Base-by-base conservation (phyloP, 352 stramenopile genomes). In the Phytopythium boreale region DNA sequence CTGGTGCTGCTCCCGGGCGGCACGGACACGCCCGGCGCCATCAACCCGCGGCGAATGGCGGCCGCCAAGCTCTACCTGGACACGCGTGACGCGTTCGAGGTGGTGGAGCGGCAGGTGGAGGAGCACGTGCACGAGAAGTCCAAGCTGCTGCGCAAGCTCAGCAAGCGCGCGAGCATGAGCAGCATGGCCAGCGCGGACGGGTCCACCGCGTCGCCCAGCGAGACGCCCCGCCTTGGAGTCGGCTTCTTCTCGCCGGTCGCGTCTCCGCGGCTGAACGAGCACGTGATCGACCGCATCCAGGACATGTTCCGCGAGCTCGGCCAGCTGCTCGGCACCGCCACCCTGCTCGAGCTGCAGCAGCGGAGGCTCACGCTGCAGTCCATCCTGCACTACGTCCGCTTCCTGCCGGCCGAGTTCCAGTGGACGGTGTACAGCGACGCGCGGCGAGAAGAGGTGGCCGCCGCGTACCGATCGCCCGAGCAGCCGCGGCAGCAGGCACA, bases 41-140 rank as follows among this genome's bases (percentile, higher is more conserved):
- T 68, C 0, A 84, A 77, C 34, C 64, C 76, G 49, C 68, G 76
- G 2, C 70, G 88, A 49, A 72, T 79, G n/a, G 80, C 82, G 10
- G 83, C 83, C 3, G 81, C 83, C 26, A 88, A 87, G 66, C 70
- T 92, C 52, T 92, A 89, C 61, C 70, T 92, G 20, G 81, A 90
- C 67, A 92, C 81, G 20, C 81, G 84, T 31, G 81, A 92, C 59
- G 82, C 81, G 11, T 92, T 89, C 51, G 80, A 92, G 59, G 79
- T 72, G 0, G 80, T 89, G 47, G 81, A 92, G 56, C 69, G 76
- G 12, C 61, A 79, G 39, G 72, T 89, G 19, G 80, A 91, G 50
- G 64, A 77, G 56, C 67, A 77, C 44, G 37, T 78, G 20, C 65
- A 67, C 3, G 71, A 77, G 22, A 76, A 67, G 14, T 76, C 82